Evolutionary conservation across 1,139 yeast species (phyloP).

Genomic region (Nakaseomyces nivariensis): DNA sequence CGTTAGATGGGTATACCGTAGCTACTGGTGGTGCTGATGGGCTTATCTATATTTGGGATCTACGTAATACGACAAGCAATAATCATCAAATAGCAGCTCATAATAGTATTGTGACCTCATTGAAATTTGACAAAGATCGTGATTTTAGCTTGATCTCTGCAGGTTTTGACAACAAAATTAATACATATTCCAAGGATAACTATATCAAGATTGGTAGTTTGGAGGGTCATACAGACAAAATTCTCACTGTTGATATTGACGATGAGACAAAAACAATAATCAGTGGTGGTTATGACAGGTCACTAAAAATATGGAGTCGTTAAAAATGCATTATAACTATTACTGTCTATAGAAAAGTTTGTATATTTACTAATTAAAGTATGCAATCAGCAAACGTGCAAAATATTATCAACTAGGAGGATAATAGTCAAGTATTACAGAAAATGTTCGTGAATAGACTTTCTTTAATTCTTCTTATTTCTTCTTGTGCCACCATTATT

Average conservation of each 20-base stretch:
- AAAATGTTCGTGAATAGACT: background rate
- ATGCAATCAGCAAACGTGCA: background rate
- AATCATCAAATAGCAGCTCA: conserved; percentile 63
- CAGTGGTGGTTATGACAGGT: conserved; percentile 79
- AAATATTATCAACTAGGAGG: too few relatives aligned
- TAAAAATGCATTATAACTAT: background rate
- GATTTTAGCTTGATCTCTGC: conserved; percentile 50
- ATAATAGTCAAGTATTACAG: too few relatives aligned
- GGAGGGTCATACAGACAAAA: conserved; percentile 58
- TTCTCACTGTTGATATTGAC: conserved; percentile 58
- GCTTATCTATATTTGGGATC: conserved; percentile 75
- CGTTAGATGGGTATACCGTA: conserved; percentile 63
- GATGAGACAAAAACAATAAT: conserved; percentile 37
- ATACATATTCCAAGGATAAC: conserved; percentile 60
- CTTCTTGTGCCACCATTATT: conserved; percentile 8
- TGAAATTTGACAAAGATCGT: conserved; percentile 39
- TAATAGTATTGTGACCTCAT: conserved; percentile 58
- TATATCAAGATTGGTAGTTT: conserved; percentile 54
- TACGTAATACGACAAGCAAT: conserved; percentile 41
- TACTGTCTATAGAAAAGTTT: background rate
- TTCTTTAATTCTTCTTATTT: background rate
- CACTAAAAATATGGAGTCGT: conserved; percentile 50
- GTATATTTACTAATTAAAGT: background rate
- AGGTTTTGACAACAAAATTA: conserved; percentile 62
- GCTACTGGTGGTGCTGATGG: conserved; percentile 86